Percentiles rank a stretch among this genome's conserved stretches.
Evolutionary conservation across 345 rosid species (phyloP).

Genomic region (Triadica sebifera): DNA sequence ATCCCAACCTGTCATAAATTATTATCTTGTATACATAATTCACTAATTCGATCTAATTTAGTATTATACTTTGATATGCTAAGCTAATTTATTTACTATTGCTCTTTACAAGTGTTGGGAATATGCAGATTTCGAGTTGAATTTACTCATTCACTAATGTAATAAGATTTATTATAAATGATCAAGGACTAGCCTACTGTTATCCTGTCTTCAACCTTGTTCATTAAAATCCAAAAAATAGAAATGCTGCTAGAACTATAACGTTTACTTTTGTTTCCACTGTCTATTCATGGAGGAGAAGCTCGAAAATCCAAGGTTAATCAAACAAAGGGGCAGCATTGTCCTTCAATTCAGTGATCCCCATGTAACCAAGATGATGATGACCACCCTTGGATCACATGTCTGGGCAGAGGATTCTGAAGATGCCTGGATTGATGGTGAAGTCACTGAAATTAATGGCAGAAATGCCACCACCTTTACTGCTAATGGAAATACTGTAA

Average conservation of each 20-base stretch:
- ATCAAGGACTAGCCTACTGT: no score
- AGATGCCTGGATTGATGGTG: slow-evolving; percentile 55
- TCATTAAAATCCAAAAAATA: no score
- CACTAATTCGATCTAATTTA: no score
- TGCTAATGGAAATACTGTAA: slow-evolving; percentile 41
- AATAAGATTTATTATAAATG: no score
- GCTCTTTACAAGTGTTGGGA: no score
- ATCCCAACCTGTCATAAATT: neutral
- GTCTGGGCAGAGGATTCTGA: slow-evolving; percentile 65
- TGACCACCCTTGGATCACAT: slow-evolving; percentile 36
- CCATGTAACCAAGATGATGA: neutral
- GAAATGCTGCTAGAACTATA: neutral
- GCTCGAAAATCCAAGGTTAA: no score
- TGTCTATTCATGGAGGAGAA: neutral
- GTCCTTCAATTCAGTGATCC: neutral
- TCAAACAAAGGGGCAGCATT: neutral
- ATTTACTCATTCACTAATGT: no score
- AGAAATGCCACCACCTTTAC: slow-evolving; percentile 37
- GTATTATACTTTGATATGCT: no score
- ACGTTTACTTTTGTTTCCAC: neutral
- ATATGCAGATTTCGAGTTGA: no score
- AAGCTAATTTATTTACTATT: no score
- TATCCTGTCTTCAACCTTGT: no score
- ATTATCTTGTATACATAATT: no score
- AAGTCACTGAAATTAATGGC: slow-evolving; percentile 53